A percentile compares a stretch with the other conserved stretches of the same genome.
These are phyloP conservation scores for Gnomoniopsis sp. DNA, from an alignment of 2,329 filamentous ascomycete genomes.

Conservation along the genomic window DNA sequence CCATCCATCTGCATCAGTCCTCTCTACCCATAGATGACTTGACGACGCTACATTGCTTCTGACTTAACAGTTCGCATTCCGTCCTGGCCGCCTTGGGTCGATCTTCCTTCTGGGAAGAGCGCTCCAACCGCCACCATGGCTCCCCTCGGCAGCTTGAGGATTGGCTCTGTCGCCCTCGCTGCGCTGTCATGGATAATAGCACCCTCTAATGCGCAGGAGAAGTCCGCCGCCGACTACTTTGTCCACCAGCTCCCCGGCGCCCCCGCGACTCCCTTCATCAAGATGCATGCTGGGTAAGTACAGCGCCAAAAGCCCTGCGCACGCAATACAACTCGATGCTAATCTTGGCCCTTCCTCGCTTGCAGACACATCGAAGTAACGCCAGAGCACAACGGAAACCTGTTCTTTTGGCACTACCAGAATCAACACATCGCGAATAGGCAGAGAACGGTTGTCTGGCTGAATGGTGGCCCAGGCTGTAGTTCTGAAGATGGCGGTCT, in stretches of 20 bases:
- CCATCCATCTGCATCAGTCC: neutral
- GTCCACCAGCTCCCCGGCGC: slow-evolving; percentile 81
- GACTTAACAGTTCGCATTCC: neutral
- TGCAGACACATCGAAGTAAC: slow-evolving; percentile 86
- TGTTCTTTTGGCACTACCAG: slow-evolving; percentile 98
- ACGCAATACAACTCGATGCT: neutral
- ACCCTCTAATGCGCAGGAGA: slow-evolving; percentile 31
- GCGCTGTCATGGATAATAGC: slow-evolving; percentile 41
- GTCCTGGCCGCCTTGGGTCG: slow-evolving; percentile 13
- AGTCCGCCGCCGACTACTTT: slow-evolving; percentile 80
- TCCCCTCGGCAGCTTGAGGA: slow-evolving; percentile 24
- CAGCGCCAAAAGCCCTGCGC: neutral
- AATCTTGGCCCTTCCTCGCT: neutral
- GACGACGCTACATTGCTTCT: neutral
- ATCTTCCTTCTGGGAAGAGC: slow-evolving; percentile 11
- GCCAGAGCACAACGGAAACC: slow-evolving; percentile 79
- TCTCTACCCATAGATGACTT: neutral
- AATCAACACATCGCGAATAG: slow-evolving; percentile 92
- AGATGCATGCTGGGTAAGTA: slow-evolving; percentile 96
- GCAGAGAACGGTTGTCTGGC: slow-evolving; percentile 90
- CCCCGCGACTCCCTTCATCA: slow-evolving; percentile 73
- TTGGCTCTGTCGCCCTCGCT: slow-evolving; percentile 27
- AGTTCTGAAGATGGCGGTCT: slow-evolving; percentile 95
- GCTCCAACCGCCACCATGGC: slow-evolving; percentile 19
- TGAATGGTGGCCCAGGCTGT: slow-evolving; percentile 95